Evolutionary conservation across 2,329 filamentous ascomycete species (phyloP).

Genomic region (Ophioceras dolichostomum): DNA sequence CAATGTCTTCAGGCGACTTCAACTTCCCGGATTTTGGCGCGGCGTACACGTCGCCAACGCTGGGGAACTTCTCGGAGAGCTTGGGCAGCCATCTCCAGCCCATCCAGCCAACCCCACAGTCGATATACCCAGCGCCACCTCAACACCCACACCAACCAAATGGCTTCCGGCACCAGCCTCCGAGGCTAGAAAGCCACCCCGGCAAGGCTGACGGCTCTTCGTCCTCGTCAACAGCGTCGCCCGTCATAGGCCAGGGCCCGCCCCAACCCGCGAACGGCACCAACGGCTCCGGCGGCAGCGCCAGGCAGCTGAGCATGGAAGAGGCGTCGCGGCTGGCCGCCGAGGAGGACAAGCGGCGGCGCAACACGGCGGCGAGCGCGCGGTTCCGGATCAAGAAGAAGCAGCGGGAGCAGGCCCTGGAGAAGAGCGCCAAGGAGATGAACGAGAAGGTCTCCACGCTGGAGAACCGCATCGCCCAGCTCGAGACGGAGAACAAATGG

Average conservation of each 20-base stretch:
- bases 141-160: conserved; percentile 9
- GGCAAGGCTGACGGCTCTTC: too few species aligned
- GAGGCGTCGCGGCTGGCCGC: conserved; percentile 62
- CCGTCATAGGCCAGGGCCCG: conserved; percentile 6
- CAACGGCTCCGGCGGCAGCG: conserved; percentile 27
- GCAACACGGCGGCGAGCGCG: conserved; percentile 80
- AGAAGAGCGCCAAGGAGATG: conserved; percentile 72
- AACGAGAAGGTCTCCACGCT: conserved; percentile 64
- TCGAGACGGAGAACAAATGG: conserved; percentile 79
- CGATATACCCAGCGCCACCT: conserved; percentile 28
- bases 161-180: conserved; percentile 10
- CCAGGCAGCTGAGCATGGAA: conserved; percentile 45
- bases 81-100: conserved; percentile 30
- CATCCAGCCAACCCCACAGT: conserved; percentile 38
- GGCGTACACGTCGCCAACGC: conserved; percentile 35
- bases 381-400: conserved; percentile 95
- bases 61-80: conserved; percentile 30
- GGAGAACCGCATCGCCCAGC: conserved; percentile 60
- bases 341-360: conserved; percentile 80
- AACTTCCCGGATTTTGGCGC: conserved; percentile 41
- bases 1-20: conserved; percentile 44
- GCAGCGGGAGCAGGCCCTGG: conserved; percentile 78
- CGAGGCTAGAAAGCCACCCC: too few species aligned
- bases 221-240: conserved; percentile 15
- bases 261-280: conserved; percentile 21